A percentile compares a stretch with the other conserved stretches of the same genome.
phyloP scores from a whole-genome alignment of 2,329 filamentous ascomycete species.

The Harringtonia lauricola region DNA sequence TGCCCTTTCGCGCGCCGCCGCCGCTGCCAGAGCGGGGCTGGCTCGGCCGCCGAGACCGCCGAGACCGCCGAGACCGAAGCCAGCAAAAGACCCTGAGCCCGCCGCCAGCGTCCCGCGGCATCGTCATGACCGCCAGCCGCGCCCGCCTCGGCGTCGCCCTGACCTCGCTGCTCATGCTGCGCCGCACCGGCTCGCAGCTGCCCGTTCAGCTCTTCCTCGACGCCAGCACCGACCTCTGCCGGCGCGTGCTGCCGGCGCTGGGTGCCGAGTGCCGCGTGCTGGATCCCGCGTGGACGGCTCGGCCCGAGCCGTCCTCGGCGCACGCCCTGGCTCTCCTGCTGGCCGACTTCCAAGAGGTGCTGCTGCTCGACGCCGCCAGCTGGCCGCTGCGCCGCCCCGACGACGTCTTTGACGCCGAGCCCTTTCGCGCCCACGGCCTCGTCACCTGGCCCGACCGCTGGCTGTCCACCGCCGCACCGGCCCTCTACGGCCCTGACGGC shows the following conservation, averaged over 20 bases:
- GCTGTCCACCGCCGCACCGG: conserved; percentile 27
- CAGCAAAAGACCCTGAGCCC: not conserved
- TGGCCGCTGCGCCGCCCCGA: conserved; percentile 31
- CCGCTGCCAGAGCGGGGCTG: too few relatives aligned
- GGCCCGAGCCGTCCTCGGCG: conserved; percentile 12
- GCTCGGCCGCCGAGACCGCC: too few relatives aligned
- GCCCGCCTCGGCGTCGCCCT: conserved; percentile 37
- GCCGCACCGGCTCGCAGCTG: conserved; percentile 35
- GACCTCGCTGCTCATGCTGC: conserved; percentile 38
- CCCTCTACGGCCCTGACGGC: conserved; percentile 23
- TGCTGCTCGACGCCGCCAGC: conserved; percentile 47
- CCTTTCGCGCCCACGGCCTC: conserved; percentile 39
- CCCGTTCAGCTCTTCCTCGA: conserved; percentile 31
- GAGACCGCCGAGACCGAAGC: not conserved
- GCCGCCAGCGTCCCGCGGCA: conserved; percentile 24
- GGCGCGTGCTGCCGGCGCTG: conserved; percentile 16
- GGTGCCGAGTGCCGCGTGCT: conserved; percentile 22
- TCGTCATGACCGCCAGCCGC: conserved; percentile 38
- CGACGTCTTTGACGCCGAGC: conserved; percentile 35
- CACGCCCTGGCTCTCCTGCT: conserved; percentile 43
- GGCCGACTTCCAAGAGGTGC: conserved; percentile 45
- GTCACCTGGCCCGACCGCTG: conserved; percentile 48
- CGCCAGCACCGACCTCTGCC: conserved; percentile 20
- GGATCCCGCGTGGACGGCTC: conserved; percentile 16
- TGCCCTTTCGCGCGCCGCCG: conserved; percentile 2